Evolutionary conservation across 2,329 filamentous ascomycete genomes (phyloP).

Genomic region (Aaosphaeria arxii): DNA sequence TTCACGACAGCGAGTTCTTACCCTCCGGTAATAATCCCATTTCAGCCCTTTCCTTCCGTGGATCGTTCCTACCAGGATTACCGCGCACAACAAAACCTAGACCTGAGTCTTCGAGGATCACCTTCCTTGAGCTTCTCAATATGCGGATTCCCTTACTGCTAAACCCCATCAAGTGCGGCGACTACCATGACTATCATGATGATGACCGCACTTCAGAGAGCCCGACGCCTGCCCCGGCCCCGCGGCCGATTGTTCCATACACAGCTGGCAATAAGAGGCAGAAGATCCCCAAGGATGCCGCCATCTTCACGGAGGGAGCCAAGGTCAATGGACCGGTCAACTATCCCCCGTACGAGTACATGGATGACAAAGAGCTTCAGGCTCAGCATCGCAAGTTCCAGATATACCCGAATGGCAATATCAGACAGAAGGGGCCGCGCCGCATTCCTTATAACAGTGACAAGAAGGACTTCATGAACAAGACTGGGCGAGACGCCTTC

Average conservation of each 20-base stretch:
- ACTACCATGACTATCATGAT: constrained; percentile 3
- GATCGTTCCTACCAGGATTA: no score
- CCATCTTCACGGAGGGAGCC: constrained; percentile 57
- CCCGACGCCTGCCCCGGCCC: constrained; percentile 9
- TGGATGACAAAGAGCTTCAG: constrained; percentile 52
- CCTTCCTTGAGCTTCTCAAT: constrained; percentile 5
- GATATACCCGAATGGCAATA: constrained; percentile 64
- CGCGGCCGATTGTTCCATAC: constrained; percentile 5
- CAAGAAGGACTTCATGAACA: constrained; percentile 83
- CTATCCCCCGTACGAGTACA: constrained; percentile 69
- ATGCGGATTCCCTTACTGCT: constrained; percentile 44
- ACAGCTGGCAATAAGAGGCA: constrained; percentile 33
- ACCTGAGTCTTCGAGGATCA: constrained; percentile 17
- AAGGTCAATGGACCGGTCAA: constrained; percentile 65
- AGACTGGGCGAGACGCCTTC: constrained; percentile 83
- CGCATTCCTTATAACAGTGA: constrained; percentile 94
- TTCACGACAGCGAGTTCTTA: no score
- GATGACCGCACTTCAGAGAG: constrained; percentile 12
- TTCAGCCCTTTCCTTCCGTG: no score
- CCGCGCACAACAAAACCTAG: constrained; percentile 14
- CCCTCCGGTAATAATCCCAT: no score
- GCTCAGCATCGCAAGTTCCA: constrained; percentile 61
- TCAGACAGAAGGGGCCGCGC: constrained; percentile 43
- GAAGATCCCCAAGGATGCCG: constrained; percentile 65
- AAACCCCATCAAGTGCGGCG: constrained; percentile 28